Base-by-base conservation (phyloP, 2,329 filamentous ascomycete genomes). In the Teratosphaeria nubilosa region DNA sequence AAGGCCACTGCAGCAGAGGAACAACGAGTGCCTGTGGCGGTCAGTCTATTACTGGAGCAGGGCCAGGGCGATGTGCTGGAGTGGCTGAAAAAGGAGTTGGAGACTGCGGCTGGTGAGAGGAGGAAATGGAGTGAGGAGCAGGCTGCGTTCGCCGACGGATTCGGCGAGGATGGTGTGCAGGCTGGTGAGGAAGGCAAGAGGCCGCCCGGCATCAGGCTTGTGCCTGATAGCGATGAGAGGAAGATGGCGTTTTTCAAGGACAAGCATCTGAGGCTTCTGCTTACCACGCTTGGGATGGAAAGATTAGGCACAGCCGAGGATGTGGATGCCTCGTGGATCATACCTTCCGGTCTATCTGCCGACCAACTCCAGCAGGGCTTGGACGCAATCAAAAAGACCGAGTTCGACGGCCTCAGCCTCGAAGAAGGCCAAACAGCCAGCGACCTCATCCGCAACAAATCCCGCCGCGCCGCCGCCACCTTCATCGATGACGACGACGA, bases 211-310 rank as follows among this genome's bases (percentile, higher is more conserved):
- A 82, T 83, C 59, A 73, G 77, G 58, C 75, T 91, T 56, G 81
- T 79, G 55, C 80, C 87, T 0, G 84, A 87, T 58, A 84, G 82
- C 50, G 83, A 88, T 52, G 79, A 82, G 54, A 83, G 85, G 48
- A 84, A 85, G 55, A 81, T 80, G 24, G 87, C 90, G 27, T 85
- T 96, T 74, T 95, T 95, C 77, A 95, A 90, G 69, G 95, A 97
- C 72, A 86, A 88, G 10, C 86, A 92, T 67, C 80, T 97, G 1
- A 87, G 91, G 34, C 83, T 97, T 1, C 81, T 99, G 3, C 87
- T 97, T 82, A 86, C 80, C 1, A 79, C 94, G 0, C 78, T 87
- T 20, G 88, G 88, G 0, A 82, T 95, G 61, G 80, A 87, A 66
- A 80, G 86, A 55, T 69, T 83, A 7, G 83, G 82, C 32, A 72